These are phyloP conservation scores for Fonsecaea erecta DNA, from an alignment of 2,329 filamentous ascomycete species.

Conservation along the genomic window DNA sequence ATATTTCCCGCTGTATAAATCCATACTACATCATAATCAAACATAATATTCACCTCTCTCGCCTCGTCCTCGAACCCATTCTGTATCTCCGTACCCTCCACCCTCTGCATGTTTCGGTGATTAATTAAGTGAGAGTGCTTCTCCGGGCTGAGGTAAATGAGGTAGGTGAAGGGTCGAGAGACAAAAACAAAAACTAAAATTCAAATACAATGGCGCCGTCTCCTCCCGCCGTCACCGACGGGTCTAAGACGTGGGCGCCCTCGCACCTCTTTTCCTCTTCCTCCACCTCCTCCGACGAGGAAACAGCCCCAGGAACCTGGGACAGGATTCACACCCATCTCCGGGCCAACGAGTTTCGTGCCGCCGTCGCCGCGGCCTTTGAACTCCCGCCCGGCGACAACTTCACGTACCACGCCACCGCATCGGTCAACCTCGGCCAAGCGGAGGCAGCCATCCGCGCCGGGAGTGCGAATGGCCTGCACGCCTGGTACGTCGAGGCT, in stretches of 20 bases:
- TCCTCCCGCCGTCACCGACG: conserved; percentile 42
- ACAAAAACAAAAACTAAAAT: too few species aligned
- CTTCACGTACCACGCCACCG: conserved; percentile 58
- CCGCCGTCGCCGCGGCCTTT: conserved; percentile 55
- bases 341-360: conserved; percentile 50
- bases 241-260: conserved; percentile 52
- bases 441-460: conserved; percentile 56
- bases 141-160: too few species aligned
- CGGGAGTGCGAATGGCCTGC: conserved; percentile 53
- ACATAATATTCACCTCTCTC: too few species aligned
- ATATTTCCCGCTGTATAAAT: too few species aligned
- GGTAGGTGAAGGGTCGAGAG: not conserved
- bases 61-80: too few species aligned
- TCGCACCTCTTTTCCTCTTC: conserved; percentile 49
- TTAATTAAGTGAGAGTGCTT: too few species aligned
- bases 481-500: conserved; percentile 54
- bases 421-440: conserved; percentile 56
- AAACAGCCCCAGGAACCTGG: conserved; percentile 43
- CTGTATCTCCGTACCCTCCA: too few species aligned
- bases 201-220: conserved; percentile 21
- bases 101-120: too few species aligned
- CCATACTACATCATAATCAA: too few species aligned
- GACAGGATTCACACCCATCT: conserved; percentile 42
- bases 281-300: conserved; percentile 32
- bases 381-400: conserved; percentile 50